These are phyloP conservation scores for Globisporangium iwayamae DNA, from an alignment of 352 stramenopile genomes.

Conservation along the genomic window DNA sequence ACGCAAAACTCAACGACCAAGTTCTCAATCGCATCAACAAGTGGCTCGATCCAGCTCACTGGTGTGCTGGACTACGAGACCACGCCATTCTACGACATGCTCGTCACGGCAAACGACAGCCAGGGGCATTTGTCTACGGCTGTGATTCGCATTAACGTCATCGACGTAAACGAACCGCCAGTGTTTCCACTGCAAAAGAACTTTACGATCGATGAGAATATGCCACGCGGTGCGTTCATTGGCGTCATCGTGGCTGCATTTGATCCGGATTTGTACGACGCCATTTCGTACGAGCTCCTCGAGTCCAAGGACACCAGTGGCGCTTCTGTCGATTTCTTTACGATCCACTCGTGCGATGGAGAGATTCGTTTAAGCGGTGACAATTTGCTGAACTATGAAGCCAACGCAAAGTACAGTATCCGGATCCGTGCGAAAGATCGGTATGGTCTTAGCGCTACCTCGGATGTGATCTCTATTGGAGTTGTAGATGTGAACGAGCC, in stretches of 20 bases:
- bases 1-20: conserved; percentile 22
- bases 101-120: neutral
- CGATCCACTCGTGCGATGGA: conserved; percentile 51
- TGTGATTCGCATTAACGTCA: conserved; percentile 31
- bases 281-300: conserved; percentile 36
- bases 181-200: conserved; percentile 26
- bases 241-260: conserved; percentile 29
- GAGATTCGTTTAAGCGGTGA: conserved; percentile 37
- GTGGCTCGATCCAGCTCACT: conserved; percentile 1
- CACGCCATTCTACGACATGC: conserved; percentile 7
- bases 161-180: conserved; percentile 50
- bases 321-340: conserved; percentile 42
- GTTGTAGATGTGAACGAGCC: conserved; percentile 32
- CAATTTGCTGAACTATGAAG: conserved; percentile 35
- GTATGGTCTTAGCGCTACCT: conserved; percentile 29
- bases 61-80: conserved; percentile 4
- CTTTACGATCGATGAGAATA: conserved; percentile 39
- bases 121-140: neutral
- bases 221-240: conserved; percentile 27
- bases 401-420: conserved; percentile 24
- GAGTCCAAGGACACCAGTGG: conserved; percentile 23
- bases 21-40: conserved; percentile 25
- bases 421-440: conserved; percentile 42
- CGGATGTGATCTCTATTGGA: conserved; percentile 13
- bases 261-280: conserved; percentile 48